A percentile compares a stretch with the other conserved stretches of the same genome.
Evolutionary conservation across 106 monocot species (phyloP).

Genomic region (Dioscorea dumetorum): DNA sequence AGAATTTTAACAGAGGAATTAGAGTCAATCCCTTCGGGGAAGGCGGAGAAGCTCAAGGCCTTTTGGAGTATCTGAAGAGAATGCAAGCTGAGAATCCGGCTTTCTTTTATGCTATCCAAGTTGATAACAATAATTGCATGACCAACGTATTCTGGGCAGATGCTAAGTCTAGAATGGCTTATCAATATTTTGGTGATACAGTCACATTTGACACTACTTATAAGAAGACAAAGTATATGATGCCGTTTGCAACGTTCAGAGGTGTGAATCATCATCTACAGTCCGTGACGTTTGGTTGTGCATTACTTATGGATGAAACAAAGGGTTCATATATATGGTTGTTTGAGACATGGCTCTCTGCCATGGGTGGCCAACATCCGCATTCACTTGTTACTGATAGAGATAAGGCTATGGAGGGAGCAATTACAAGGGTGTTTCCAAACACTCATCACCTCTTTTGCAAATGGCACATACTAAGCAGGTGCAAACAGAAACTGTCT

Average conservation of each 20-base stretch:
- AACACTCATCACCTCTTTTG: conserved; percentile 70
- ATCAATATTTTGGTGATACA: conserved; percentile 65
- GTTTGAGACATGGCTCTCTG: conserved; percentile 87
- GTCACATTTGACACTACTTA: conserved; percentile 90
- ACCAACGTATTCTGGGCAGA: conserved; percentile 95
- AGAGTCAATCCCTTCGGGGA: conserved; percentile 80
- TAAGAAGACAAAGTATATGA: conserved; percentile 94
- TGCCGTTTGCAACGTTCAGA: conserved; percentile 85
- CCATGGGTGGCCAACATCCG: conserved; percentile 69
- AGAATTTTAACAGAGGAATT: conserved; percentile 53
- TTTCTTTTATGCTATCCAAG: conserved; percentile 92
- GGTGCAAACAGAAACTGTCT: conserved; percentile 77
- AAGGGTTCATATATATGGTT: conserved; percentile 92
- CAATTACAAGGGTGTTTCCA: conserved; percentile 65
- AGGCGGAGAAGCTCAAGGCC: conserved; percentile 64
- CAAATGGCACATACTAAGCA: conserved; percentile 76
- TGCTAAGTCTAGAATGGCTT: conserved; percentile 69
- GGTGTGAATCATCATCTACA: conserved; percentile 90
- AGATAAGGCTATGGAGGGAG: conserved; percentile 87
- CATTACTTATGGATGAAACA: conserved; percentile 88
- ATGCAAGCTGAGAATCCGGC: conserved; percentile 83
- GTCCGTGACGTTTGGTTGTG: conserved; percentile 72
- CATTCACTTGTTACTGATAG: conserved; percentile 53
- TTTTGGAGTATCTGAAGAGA: conserved; percentile 66
- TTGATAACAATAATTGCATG: conserved; percentile 87